Conservation (phyloP, 192 early-diverging fungal species). For the Gaertneriomyces sp. region DNA sequence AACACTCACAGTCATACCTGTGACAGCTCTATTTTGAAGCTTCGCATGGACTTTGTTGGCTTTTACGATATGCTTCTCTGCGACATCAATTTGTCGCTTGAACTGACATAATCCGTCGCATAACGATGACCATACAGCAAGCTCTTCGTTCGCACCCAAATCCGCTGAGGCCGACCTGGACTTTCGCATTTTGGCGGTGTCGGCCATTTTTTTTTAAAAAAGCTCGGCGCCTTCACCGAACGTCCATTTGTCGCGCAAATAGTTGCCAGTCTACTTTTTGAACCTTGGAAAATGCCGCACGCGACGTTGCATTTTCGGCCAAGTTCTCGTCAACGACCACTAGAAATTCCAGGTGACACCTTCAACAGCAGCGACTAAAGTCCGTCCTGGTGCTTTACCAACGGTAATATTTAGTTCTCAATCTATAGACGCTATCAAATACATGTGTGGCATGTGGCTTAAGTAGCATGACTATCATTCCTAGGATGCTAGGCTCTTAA, state of each 20-base stretch:
- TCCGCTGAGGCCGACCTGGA: conserved; percentile 21
- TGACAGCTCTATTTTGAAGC: not conserved
- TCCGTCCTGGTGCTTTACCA: no score
- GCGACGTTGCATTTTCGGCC: no score
- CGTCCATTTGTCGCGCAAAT: no score
- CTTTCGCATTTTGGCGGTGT: conserved; percentile 7
- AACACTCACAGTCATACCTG: not conserved
- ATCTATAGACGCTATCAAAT: no score
- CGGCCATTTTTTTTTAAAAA: not conserved
- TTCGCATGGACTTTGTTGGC: conserved; percentile 12
- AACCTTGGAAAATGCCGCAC: no score
- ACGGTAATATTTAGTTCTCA: no score
- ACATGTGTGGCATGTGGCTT: no score
- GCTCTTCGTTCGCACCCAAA: conserved; percentile 25
- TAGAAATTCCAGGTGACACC: no score
- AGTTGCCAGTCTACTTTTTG: no score
- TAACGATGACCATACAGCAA: conserved; percentile 21
- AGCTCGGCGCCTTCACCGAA: not conserved
- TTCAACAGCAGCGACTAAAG: no score
- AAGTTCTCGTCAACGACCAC: no score
- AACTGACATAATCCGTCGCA: conserved; percentile 17
- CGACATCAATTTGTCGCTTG: not conserved
- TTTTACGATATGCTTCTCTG: conserved; percentile 10
- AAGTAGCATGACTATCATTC: no score
- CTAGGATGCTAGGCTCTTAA: not conserved